Evolutionary conservation across 176 grass and related monocot species (phyloP), one percentile per base, ranked within the genome.

Genomic region (Elymus sibiricus): DNA sequence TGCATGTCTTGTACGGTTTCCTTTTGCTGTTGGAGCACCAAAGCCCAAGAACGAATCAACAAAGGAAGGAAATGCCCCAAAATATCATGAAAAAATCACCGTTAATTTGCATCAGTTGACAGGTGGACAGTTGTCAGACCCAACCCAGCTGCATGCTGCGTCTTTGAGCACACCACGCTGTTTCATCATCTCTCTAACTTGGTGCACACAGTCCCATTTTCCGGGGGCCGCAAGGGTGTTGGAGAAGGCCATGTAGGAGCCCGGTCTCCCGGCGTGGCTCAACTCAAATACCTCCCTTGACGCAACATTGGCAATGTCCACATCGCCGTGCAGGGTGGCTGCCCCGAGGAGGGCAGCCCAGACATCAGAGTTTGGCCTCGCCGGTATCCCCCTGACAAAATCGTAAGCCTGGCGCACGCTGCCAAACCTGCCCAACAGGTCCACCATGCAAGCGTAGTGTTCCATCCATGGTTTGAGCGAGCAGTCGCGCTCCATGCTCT

Each of bases 371-470:
- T 82, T 91, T 0, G 95, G 93, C 68, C 84, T 86, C 31, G 53
- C 66, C 25, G 92, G 85, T n/a, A 95, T 98, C 51, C 86, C 42
- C 19, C 73, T 75, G 73, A 98, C 61, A 10, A 95, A 92, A 12
- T 82, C 71, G 31, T 91, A 84, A 6, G 91, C 91, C 65, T 92
- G 86, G 5, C 74, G 70, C 74, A 98, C 56, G 78, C 75, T 83
- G 17, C 96, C 91, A 32, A 82, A 89, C 81, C 93, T 81, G 65
- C 96, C 96, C 44, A 98, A 47, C 27, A 95, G 82, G 86, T 98
- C 93, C 46, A 98, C 93, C 93, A 98, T 94, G 90, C 86, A 94
- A 4, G 93, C 92, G 56, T 98, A 92, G 87, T 98, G 96, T 82
- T 98, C 93, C 91, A 95, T 95, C 63, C 87, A 71, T 9, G 90